phyloP scores from a whole-genome alignment of 2,329 filamentous ascomycete species.

The Exophiala viscosa region DNA sequence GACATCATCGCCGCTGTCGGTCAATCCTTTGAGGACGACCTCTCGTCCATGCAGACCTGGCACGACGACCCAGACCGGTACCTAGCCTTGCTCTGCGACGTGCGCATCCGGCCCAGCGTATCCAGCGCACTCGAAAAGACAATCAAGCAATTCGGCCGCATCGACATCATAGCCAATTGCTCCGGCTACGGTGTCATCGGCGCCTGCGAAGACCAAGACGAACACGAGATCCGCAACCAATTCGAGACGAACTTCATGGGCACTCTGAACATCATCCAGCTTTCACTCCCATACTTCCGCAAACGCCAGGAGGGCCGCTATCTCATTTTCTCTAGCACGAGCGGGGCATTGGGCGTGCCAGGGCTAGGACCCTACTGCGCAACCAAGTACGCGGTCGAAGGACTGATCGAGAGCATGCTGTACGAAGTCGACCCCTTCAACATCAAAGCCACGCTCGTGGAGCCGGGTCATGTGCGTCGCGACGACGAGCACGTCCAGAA shows the following conservation, averaged over 20 bases:
- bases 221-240: slow-evolving; percentile 89
- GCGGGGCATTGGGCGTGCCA: slow-evolving; percentile 87
- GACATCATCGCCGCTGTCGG: slow-evolving; percentile 86
- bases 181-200: slow-evolving; percentile 94
- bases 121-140: slow-evolving; percentile 65
- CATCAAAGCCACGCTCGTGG: slow-evolving; percentile 88
- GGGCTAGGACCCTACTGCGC: slow-evolving; percentile 93
- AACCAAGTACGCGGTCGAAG: slow-evolving; percentile 95
- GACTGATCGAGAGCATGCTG: slow-evolving; percentile 90
- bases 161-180: slow-evolving; percentile 90
- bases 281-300: slow-evolving; percentile 82
- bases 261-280: slow-evolving; percentile 86
- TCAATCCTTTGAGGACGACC: slow-evolving; percentile 71
- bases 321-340: slow-evolving; percentile 90
- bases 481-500: slow-evolving; percentile 56
- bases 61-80: slow-evolving; percentile 55
- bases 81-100: slow-evolving; percentile 81
- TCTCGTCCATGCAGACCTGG: slow-evolving; percentile 67
- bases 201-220: slow-evolving; percentile 93
- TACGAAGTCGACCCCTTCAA: slow-evolving; percentile 92
- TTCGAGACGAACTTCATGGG: slow-evolving; percentile 99
- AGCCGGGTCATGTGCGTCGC: slow-evolving; percentile 80
- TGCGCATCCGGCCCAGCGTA: slow-evolving; percentile 77
- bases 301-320: slow-evolving; percentile 73
- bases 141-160: slow-evolving; percentile 69